Percentiles rank a stretch among this genome's conserved stretches.
Evolutionary conservation across 768 basidiomycete species (phyloP).

Genomic region (Ephemerocybe angulata): DNA sequence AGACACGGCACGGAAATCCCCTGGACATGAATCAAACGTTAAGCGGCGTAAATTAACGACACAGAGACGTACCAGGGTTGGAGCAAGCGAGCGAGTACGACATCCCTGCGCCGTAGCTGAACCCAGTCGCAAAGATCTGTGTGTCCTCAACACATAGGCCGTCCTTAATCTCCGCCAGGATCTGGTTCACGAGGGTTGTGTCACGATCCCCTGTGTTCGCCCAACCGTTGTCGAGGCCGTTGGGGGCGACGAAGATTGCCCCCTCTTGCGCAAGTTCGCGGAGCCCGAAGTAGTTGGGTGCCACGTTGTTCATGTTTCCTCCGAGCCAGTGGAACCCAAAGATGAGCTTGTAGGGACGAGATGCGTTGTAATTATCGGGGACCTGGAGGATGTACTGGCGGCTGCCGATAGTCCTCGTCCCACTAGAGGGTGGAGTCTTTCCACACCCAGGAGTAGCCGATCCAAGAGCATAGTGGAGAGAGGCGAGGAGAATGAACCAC

Average conservation of each 20-base stretch:
- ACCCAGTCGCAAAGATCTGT: constrained; percentile 7
- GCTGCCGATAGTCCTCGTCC: constrained; percentile 5
- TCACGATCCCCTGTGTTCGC: constrained; percentile 6
- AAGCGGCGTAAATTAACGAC: not conserved
- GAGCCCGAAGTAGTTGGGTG: constrained; percentile 6
- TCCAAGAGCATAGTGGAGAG: not conserved
- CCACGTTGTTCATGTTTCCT: constrained; percentile 8
- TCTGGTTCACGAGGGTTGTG: constrained; percentile 1
- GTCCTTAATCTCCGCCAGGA: constrained; percentile 2
- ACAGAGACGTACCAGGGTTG: not conserved
- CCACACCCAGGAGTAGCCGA: constrained; percentile 3
- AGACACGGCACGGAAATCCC: constrained; percentile 4
- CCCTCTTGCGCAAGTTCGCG: constrained; percentile 2
- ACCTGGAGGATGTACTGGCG: constrained; percentile 9
- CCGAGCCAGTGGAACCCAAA: constrained; percentile 9
- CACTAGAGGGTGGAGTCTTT: constrained; percentile 1
- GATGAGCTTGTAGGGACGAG: constrained; percentile 3
- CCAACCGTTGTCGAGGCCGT: constrained; percentile 6
- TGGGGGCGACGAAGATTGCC: constrained; percentile 7
- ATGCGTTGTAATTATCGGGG: constrained; percentile 3
- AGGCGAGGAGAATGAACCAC: not conserved
- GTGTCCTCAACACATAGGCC: constrained; percentile 3
- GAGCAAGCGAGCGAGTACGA: constrained; percentile 8
- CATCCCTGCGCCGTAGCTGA: constrained; percentile 9
- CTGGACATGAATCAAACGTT: not conserved